Conservation (phyloP, 2,329 filamentous ascomycete species). For the Diaporthe citri region DNA sequence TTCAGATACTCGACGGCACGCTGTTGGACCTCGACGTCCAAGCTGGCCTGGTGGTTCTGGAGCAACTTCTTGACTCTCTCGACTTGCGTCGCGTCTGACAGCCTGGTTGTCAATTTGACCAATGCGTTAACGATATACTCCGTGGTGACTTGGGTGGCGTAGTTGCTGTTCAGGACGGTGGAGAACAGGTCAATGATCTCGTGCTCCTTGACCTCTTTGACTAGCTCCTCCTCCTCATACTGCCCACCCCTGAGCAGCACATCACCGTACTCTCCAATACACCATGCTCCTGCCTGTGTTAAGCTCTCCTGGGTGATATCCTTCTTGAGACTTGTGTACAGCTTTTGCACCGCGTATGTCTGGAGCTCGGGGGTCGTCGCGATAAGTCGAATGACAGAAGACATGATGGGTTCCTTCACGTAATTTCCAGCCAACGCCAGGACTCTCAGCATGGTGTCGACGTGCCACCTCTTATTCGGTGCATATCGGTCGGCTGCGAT, state of each 20-base stretch:
- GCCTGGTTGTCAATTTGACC: constrained; percentile 93
- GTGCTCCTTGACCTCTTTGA: constrained; percentile 82
- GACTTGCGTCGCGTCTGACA: constrained; percentile 86
- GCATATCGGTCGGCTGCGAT: constrained; percentile 96
- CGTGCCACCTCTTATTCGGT: constrained; percentile 97
- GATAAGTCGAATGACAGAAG: constrained; percentile 94
- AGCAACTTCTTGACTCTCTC: constrained; percentile 87
- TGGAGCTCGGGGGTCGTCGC: constrained; percentile 95
- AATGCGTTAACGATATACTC: constrained; percentile 97
- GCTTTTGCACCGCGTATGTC: constrained; percentile 95
- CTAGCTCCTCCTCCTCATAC: constrained; percentile 93
- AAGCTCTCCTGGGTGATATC: constrained; percentile 98
- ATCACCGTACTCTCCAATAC: constrained; percentile 97
- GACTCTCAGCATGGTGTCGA: constrained; percentile 96
- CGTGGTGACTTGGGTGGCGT: constrained; percentile 89
- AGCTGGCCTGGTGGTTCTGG: constrained; percentile 81
- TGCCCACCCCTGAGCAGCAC: constrained; percentile 88
- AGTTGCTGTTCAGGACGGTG: constrained; percentile 93
- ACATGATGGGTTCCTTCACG: constrained; percentile 97
- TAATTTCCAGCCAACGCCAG: constrained; percentile 95
- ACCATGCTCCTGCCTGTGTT: constrained; percentile 94
- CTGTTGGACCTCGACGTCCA: constrained; percentile 97
- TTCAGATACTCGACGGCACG: constrained; percentile 95
- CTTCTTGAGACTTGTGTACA: constrained; percentile 91
- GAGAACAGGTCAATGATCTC: constrained; percentile 95